Evolutionary conservation across 1,284 basidiomycete genomes (phyloP), one percentile per base, ranked within the genome.

Genomic region (Cryptococcus maquisensis): DNA sequence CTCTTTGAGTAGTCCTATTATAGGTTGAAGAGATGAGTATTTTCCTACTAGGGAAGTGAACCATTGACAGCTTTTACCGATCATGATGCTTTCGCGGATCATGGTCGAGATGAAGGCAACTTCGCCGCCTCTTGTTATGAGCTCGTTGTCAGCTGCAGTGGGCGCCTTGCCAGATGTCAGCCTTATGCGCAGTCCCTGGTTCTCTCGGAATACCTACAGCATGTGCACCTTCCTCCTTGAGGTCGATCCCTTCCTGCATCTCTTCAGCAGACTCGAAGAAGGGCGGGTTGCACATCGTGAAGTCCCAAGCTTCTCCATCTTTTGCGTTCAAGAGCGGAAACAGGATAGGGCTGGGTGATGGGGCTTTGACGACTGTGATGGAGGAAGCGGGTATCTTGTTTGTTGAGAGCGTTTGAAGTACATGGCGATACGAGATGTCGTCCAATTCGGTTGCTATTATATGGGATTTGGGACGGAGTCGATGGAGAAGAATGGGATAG

Each of bases 201-300:
- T 49, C 49, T 49, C 35, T 13, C 35, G 23, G 10, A 32, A 5
- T 3, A 77, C 83, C 40, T 65, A 90, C 89, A 1, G 85, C 86
- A 60, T 79, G 84, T 0, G 90, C 84, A 3, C 75, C 77, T 12
- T 78, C 66, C 42, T 81, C 81, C 65, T 96, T 95, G 6, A 75
- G 75, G 18, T 80, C 80, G 0, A 83, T 82, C 3, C 84, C 84
- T 1, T 75, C 72, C 0, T 67, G 63, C 4, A 93, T 82, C 54
- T 98, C 93, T 21, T 84, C 82, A 0, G 71, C 64, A 49, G 84
- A 88, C 13, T 77, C 71, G 68, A 95, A 98, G 75, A 98, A 98
- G 0, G 94, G 94, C 0, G 95, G 95, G 69, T 98, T 98, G 76
- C 93, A 97, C 84, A 98, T 90, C 89, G 55, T 84, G 81, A 71